phyloP scores from a whole-genome alignment of 2,329 filamentous ascomycete genomes.

The Clonostachys solani region DNA sequence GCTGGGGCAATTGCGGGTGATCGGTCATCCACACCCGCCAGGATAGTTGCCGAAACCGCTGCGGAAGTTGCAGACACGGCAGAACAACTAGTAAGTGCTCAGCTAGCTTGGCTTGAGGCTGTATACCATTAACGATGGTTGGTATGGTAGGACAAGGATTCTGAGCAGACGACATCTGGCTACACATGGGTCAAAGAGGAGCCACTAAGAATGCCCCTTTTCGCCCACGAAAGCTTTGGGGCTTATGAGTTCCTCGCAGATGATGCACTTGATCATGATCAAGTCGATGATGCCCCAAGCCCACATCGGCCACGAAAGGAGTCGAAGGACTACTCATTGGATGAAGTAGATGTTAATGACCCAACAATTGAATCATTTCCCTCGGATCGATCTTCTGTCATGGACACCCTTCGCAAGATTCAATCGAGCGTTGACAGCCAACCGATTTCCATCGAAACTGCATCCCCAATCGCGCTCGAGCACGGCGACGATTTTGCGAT shows the following conservation, averaged over 20 bases:
- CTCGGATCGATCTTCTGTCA: slow-evolving; percentile 35
- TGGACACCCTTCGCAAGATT: slow-evolving; percentile 39
- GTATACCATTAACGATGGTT: neutral
- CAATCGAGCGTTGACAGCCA: slow-evolving; percentile 37
- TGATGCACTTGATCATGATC: slow-evolving; percentile 6
- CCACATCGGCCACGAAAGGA: slow-evolving; percentile 1
- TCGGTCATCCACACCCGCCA: slow-evolving; percentile 30
- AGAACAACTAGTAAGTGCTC: slow-evolving; percentile 24
- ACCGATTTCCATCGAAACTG: slow-evolving; percentile 25
- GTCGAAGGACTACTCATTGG: neutral
- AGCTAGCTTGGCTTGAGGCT: neutral
- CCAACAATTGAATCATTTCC: slow-evolving; percentile 45
- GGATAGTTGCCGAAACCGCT: slow-evolving; percentile 33
- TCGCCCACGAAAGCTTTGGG: slow-evolving; percentile 41
- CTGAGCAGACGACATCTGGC: slow-evolving; percentile 1
- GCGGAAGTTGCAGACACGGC: slow-evolving; percentile 39
- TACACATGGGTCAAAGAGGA: slow-evolving; percentile 4
- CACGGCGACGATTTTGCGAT: slow-evolving; percentile 25
- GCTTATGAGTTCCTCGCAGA: slow-evolving; percentile 27
- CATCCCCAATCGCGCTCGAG: slow-evolving; percentile 30
- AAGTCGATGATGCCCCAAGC: too few relatives aligned
- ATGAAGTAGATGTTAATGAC: slow-evolving; percentile 31
- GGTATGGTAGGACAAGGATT: neutral
- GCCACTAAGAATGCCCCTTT: slow-evolving; percentile 29
- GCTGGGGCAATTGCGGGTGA: neutral